Percentiles rank a stretch among this genome's conserved stretches.
phyloP scores from a whole-genome alignment of 2,329 filamentous ascomycete genomes.

The Rhynchosporium secalis region DNA sequence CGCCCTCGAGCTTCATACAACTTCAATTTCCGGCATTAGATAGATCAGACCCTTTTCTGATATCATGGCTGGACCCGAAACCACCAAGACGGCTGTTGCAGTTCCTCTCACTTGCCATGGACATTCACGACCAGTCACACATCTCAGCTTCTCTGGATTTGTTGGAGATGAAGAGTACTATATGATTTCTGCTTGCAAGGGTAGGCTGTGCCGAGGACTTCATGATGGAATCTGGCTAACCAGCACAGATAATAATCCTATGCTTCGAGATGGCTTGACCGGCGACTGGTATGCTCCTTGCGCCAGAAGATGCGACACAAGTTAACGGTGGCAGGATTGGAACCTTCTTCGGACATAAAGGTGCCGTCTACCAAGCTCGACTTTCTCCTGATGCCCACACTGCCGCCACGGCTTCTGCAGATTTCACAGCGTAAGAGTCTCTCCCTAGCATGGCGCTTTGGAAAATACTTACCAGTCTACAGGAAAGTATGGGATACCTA shows the following conservation, averaged over 20 bases:
- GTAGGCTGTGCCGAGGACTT: slow-evolving; percentile 40
- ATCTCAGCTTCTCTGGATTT: slow-evolving; percentile 69
- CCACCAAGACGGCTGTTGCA: slow-evolving; percentile 46
- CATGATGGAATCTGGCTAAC: slow-evolving; percentile 22
- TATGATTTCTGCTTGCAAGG: slow-evolving; percentile 72
- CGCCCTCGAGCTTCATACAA: slow-evolving; percentile 2
- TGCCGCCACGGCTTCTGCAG: slow-evolving; percentile 90
- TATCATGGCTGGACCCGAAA: slow-evolving; percentile 36
- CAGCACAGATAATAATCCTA: slow-evolving; percentile 84
- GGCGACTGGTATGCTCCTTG: slow-evolving; percentile 72
- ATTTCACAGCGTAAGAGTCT: slow-evolving; percentile 80
- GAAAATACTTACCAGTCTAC: slow-evolving; percentile 38
- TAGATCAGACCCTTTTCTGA: slow-evolving; percentile 4
- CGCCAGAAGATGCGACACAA: slow-evolving; percentile 12
- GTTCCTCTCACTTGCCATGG: slow-evolving; percentile 76
- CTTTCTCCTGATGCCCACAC: slow-evolving; percentile 84
- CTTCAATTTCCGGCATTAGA: slow-evolving; percentile 5
- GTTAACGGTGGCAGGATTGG: slow-evolving; percentile 65
- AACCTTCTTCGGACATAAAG: slow-evolving; percentile 97
- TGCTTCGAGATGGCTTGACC: slow-evolving; percentile 94
- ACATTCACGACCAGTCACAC: slow-evolving; percentile 72
- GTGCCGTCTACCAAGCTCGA: slow-evolving; percentile 94
- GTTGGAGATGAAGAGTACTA: slow-evolving; percentile 67
- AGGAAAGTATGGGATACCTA: slow-evolving; percentile 98
- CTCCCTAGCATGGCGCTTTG: background rate